Base-by-base conservation (phyloP, 148 eudicot species). In the Vaccinium vitisidaea region DNA sequence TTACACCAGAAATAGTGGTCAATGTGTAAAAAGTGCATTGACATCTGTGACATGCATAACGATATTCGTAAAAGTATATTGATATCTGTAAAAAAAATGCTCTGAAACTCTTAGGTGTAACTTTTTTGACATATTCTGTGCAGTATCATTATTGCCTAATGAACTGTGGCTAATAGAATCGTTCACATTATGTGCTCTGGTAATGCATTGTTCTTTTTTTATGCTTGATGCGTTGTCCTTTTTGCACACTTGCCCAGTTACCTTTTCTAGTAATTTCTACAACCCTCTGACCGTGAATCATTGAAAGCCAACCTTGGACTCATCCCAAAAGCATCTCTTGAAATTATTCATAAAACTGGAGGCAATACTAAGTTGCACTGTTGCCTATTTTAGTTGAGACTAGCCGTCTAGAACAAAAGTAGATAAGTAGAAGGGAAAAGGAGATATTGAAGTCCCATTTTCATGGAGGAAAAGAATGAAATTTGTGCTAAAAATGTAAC, bases 201-300 rank as follows among this genome's bases (percentile, higher is more conserved):
- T 53, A 53, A 53, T 53, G 55, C 55, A 53, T 53, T 53, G 14
- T 2, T 53, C 11, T 52, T 5, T 6, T 6, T 18, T 59, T 59
- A 16, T 16, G 8, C 23, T 59, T 14, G 23, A 21, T 59, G 25
- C 21, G 6, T 1, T 19, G 25, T 59, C 67, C 23, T 15, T 16
- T 7, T 18, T 16, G 67, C 6, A 5, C 18, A 4, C 21, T 59
- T 6, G 46, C 46, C 46, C 46, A 43, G 46, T 71, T 46, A 46
- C 80, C 80, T 30, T 30, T 58, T 79, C 69, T 36, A 32, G 82
- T 56, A 55, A 54, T 18, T 79, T 79, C 69, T 32, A 79, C 27
- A 18, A 56, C 82, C 25, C 67, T 56, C 8, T 15, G 19, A 18
- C 67, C 1, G 5, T 55, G 27, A 79, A 55, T 54, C 67, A 79